A percentile compares a stretch with the other conserved stretches of the same genome.
phyloP scores from a whole-genome alignment of 805 yeast species.

The Lipomyces spencermartinsiae region DNA sequence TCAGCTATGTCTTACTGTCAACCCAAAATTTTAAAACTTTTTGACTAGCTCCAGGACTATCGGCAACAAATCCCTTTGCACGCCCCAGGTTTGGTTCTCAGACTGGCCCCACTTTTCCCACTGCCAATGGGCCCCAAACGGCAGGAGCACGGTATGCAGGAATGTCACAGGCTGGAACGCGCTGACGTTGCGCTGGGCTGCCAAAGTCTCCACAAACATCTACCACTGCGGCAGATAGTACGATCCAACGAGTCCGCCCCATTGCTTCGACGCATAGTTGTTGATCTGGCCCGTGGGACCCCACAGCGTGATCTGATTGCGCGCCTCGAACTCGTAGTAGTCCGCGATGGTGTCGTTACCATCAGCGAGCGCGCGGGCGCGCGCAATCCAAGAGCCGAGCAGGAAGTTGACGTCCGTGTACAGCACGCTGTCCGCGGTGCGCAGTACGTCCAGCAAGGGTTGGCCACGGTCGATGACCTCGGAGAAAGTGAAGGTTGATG shows the following conservation, averaged over 20 bases:
- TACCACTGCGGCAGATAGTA: constrained; percentile 1
- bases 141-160: background rate
- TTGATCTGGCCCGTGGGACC: constrained; percentile 5
- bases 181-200: background rate
- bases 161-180: background rate
- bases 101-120: background rate
- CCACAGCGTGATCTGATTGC: background rate
- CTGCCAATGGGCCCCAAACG: background rate
- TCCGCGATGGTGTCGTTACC: constrained; percentile 2
- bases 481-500: background rate
- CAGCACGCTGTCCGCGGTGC: background rate
- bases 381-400: background rate
- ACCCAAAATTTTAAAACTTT: background rate
- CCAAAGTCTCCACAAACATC: background rate
- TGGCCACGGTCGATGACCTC: background rate
- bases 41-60: background rate
- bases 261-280: background rate
- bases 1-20: background rate
- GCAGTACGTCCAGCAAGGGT: background rate
- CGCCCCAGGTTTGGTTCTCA: constrained; percentile 1
- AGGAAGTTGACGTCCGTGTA: constrained; percentile 3
- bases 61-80: background rate
- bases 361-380: background rate
- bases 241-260: background rate
- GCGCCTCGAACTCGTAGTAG: constrained; percentile 3